Evolutionary conservation across 2,329 filamentous ascomycete genomes (phyloP), one percentile per base, ranked within the genome.

Genomic region (Colletotrichum coccodes): DNA sequence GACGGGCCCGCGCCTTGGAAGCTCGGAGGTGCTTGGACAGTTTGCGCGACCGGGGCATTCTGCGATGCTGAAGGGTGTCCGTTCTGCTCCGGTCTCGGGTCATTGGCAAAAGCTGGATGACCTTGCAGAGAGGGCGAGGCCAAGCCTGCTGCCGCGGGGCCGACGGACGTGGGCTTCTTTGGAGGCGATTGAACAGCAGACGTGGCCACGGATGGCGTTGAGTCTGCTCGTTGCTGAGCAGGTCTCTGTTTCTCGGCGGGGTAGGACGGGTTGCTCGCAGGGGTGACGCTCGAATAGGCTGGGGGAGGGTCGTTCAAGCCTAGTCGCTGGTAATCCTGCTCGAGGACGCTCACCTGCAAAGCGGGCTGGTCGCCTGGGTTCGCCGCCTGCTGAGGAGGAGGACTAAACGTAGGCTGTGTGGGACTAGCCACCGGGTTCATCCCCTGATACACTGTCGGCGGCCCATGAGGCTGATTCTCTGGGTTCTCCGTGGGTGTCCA

Each of bases 401-500:
- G 81, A 72, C 82, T 80, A 73, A 84, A 80, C 36, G 79, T 75
- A 42, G 79, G 77, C 66, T 81, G 82, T 52, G 80, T 91, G 88
- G 74, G 84, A 53, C 80, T 86, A 36, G 86, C 79, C 6, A 95
- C 90, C 70, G 93, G 90, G 72, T 91, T 91, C 60, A 89, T 88
- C 7, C 96, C 96, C 80, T 98, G 95, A 74, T 98, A 98, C 1
- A 97, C 92, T 0, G 93, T 94, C 1, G 95, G 94, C 34, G 94
- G 94, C 0, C 95, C 95, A 81, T 97, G 94, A 6, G 94, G 94
- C 60, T 94, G 92, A 70, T 91, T 91, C 36, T 94, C 94, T 1
- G 95, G 94, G 65, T 91, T 87, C 78, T 99, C 96, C 3, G 96
- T 98, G 1, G 96, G 96, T 11, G 95, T 98, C 96, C 95, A 98